Evolutionary conservation across 2,329 filamentous ascomycete genomes (phyloP).

Genomic region (Biscogniauxia marginata): DNA sequence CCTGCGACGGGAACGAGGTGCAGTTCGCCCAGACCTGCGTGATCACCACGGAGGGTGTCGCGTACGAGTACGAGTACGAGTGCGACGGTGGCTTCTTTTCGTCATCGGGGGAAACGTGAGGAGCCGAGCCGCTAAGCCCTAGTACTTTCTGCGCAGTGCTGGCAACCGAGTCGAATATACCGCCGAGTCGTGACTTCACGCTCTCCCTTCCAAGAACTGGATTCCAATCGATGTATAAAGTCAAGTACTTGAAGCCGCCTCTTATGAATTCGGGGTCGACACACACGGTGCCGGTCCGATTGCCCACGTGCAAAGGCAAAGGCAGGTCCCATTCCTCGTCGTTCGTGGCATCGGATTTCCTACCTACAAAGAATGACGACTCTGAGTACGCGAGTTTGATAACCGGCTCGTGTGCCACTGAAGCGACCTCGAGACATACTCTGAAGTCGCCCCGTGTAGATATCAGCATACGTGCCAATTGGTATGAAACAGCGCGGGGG

Average conservation of each 20-base stretch:
- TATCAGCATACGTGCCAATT: background rate
- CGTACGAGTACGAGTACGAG: too few species aligned
- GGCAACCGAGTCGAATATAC: background rate
- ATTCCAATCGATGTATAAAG: slow-evolving; percentile 31
- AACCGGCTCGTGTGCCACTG: slow-evolving; percentile 28
- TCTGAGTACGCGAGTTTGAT: slow-evolving; percentile 37
- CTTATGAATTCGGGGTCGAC: slow-evolving; percentile 35
- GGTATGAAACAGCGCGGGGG: too few species aligned
- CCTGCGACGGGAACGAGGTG: slow-evolving; percentile 41
- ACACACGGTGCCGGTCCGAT: slow-evolving; percentile 32
- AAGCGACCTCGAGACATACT: slow-evolving; percentile 35
- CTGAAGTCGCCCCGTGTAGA: slow-evolving; percentile 18
- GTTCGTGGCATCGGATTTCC: slow-evolving; percentile 35
- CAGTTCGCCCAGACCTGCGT: slow-evolving; percentile 39
- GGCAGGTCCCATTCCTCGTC: slow-evolving; percentile 35
- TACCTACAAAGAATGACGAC: slow-evolving; percentile 35
- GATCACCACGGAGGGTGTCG: slow-evolving; percentile 32
- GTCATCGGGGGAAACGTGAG: slow-evolving; percentile 3
- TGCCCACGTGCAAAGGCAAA: slow-evolving; percentile 28
- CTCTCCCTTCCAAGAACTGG: slow-evolving; percentile 21
- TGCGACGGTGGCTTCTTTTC: slow-evolving; percentile 1
- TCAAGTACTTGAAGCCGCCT: slow-evolving; percentile 41
- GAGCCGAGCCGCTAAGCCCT: background rate
- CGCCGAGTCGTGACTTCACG: slow-evolving; percentile 19
- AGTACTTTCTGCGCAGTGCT: slow-evolving; percentile 19